Percentiles rank a stretch among this genome's conserved stretches.
Evolutionary conservation across 768 basidiomycete genomes (phyloP).

Genomic region (Leucosporidium creatinivorum): DNA sequence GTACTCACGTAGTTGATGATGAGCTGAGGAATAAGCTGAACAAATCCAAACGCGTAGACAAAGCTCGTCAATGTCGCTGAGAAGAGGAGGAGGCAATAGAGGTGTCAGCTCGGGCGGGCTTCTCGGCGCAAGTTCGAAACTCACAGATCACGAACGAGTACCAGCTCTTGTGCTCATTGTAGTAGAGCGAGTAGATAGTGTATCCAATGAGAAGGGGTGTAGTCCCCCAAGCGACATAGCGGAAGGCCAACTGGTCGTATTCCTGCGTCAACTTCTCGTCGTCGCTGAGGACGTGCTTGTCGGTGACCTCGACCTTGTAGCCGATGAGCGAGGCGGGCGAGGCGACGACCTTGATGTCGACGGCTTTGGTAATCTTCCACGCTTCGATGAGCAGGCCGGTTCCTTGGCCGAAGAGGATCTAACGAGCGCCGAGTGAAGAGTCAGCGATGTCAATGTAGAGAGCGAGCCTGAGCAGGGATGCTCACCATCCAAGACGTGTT

Average conservation of each 20-base stretch:
- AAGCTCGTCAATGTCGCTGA: slow-evolving; percentile 43
- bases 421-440: neutral
- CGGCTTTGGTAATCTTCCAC: slow-evolving; percentile 77
- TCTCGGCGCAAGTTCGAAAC: slow-evolving; percentile 48
- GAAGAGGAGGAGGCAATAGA: slow-evolving; percentile 10
- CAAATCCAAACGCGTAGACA: slow-evolving; percentile 96
- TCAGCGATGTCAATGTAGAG: neutral
- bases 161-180: slow-evolving; percentile 57
- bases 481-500: slow-evolving; percentile 95
- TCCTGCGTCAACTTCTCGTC: slow-evolving; percentile 98
- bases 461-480: slow-evolving; percentile 49
- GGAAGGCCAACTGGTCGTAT: slow-evolving; percentile 89
- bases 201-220: slow-evolving; percentile 53
- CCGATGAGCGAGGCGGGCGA: slow-evolving; percentile 63
- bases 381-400: slow-evolving; percentile 54
- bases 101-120: neutral
- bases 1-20: slow-evolving; percentile 49
- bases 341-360: slow-evolving; percentile 67
- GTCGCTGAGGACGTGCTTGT: slow-evolving; percentile 92
- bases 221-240: slow-evolving; percentile 83
- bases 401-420: slow-evolving; percentile 15
- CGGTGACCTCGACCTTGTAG: slow-evolving; percentile 74
- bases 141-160: slow-evolving; percentile 93
- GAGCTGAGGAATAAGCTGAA: slow-evolving; percentile 53
- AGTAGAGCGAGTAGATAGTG: slow-evolving; percentile 52